Conservation (phyloP, 2,329 filamentous ascomycete genomes). For the Aspergillus sp. region DNA sequence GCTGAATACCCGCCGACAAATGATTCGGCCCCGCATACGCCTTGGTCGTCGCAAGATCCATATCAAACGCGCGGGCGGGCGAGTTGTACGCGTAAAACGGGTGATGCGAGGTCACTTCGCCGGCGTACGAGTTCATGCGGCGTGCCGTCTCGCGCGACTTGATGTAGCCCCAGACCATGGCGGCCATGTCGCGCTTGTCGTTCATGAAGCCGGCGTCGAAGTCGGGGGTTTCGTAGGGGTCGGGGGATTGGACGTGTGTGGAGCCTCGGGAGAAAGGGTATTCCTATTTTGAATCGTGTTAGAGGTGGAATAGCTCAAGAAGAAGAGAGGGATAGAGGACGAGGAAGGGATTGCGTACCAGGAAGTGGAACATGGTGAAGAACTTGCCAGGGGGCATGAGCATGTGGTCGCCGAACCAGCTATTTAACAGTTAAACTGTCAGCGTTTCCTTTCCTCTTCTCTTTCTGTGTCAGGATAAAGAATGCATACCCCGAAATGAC, state of each 20-base stretch:
- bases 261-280: slow-evolving; percentile 73
- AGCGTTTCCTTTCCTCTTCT: slow-evolving; percentile 1
- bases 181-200: slow-evolving; percentile 79
- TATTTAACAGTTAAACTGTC: slow-evolving; percentile 9
- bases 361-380: slow-evolving; percentile 82
- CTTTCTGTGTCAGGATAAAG: no score
- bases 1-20: slow-evolving; percentile 68
- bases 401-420: slow-evolving; percentile 51
- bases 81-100: slow-evolving; percentile 72
- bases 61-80: slow-evolving; percentile 66
- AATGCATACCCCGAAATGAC: slow-evolving; percentile 62
- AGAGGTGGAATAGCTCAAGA: no score
- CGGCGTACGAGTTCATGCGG: slow-evolving; percentile 74
- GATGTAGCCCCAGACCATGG: slow-evolving; percentile 83
- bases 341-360: slow-evolving; percentile 36
- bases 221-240: slow-evolving; percentile 72
- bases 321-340: neutral
- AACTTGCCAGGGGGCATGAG: slow-evolving; percentile 72
- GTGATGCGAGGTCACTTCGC: slow-evolving; percentile 66
- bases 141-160: slow-evolving; percentile 78
- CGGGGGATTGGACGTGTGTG: slow-evolving; percentile 68
- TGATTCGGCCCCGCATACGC: slow-evolving; percentile 72
- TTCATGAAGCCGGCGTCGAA: slow-evolving; percentile 85
- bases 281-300: slow-evolving; percentile 41
- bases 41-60: slow-evolving; percentile 74